phyloP scores from a whole-genome alignment of 257 asterid species.

The Solanum neorickii region DNA sequence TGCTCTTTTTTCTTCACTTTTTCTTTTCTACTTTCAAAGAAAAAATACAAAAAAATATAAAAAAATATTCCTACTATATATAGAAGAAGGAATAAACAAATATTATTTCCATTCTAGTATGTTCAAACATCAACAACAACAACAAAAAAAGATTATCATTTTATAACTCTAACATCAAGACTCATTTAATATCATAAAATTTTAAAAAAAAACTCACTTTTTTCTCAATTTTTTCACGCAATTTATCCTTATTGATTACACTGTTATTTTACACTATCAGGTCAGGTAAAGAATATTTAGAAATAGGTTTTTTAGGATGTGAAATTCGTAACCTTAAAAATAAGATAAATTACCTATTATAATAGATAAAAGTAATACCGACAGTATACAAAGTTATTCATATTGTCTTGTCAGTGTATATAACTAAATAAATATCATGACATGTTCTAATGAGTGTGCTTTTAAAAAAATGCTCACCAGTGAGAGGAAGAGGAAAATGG shows the following conservation, averaged over 20 bases:
- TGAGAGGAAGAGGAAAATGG: conserved; percentile 8
- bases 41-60: neutral
- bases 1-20: neutral
- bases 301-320: neutral
- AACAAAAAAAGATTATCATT: neutral
- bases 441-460: neutral
- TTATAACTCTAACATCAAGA: neutral
- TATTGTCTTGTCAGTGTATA: neutral
- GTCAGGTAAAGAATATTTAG: neutral
- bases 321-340: neutral
- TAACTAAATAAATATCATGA: neutral
- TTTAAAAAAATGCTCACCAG: conserved; percentile 1
- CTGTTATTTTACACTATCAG: neutral
- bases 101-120: neutral
- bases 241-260: neutral
- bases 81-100: neutral
- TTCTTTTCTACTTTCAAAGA: neutral
- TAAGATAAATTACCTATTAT: neutral
- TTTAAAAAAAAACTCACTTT: neutral
- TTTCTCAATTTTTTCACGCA: neutral
- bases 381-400: rapidly evolving
- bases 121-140: neutral
- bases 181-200: neutral
- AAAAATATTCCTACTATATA: neutral
- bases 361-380: rapidly evolving